A percentile compares a stretch with the other conserved stretches of the same genome.
These are phyloP conservation scores for Collybia sp. DNA, from an alignment of 768 basidiomycete genomes.

Conservation along the genomic window DNA sequence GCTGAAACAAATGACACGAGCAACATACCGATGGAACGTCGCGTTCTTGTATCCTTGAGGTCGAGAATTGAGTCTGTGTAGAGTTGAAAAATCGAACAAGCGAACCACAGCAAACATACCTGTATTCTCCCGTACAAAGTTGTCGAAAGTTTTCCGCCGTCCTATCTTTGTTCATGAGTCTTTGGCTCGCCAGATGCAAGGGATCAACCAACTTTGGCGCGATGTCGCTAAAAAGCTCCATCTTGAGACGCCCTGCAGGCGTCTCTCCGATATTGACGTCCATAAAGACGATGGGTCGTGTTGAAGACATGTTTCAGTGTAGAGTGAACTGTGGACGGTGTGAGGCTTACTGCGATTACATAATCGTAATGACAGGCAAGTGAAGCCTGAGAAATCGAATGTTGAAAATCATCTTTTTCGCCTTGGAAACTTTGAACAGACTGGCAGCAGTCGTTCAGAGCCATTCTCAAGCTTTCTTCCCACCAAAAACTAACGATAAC, in stretches of 20 bases:
- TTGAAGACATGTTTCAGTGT: conserved; percentile 23
- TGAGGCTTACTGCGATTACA: background rate
- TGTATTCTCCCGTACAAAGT: conserved; percentile 94
- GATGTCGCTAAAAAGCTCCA: conserved; percentile 95
- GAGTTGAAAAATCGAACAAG: conserved; percentile 8
- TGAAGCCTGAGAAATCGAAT: background rate
- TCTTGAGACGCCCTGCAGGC: conserved; percentile 90
- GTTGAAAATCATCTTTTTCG: no score
- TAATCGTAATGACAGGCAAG: background rate
- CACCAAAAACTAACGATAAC: no score
- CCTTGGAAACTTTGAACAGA: no score
- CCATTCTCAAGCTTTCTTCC: no score
- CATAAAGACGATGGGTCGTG: conserved; percentile 93
- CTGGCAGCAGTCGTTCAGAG: no score
- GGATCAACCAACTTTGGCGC: conserved; percentile 74
- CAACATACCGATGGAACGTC: conserved; percentile 82
- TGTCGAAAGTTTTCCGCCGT: conserved; percentile 99
- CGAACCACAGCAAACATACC: conserved; percentile 39
- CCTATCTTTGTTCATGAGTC: conserved; percentile 32
- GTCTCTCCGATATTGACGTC: conserved; percentile 97
- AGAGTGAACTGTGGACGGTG: background rate
- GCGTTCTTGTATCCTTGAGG: conserved; percentile 90
- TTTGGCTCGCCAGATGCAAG: background rate
- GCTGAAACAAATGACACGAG: background rate
- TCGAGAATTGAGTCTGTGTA: conserved; percentile 64